phyloP scores from a whole-genome alignment of 768 basidiomycete genomes.

The Suillus ampliporus region DNA sequence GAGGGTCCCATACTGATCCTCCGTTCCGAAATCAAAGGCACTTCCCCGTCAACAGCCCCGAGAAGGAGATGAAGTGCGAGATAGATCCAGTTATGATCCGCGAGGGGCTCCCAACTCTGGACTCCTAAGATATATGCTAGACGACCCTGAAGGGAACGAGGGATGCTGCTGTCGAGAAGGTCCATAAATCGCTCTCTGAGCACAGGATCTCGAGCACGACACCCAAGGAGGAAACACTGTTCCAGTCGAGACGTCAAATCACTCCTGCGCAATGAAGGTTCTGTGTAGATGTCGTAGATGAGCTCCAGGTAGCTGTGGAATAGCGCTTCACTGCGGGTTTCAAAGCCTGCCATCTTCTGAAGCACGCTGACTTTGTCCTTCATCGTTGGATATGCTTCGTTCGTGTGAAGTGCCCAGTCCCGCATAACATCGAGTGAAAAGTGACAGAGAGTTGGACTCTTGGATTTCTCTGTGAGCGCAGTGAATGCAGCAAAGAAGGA shows the following conservation, averaged over 20 bases:
- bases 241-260: slow-evolving; percentile 94
- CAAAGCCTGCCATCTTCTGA: slow-evolving; percentile 86
- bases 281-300: slow-evolving; percentile 93
- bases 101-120: slow-evolving; percentile 93
- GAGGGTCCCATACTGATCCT: slow-evolving; percentile 40
- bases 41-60: slow-evolving; percentile 63
- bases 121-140: slow-evolving; percentile 90
- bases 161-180: slow-evolving; percentile 86
- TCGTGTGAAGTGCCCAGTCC: slow-evolving; percentile 88
- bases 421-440: slow-evolving; percentile 86
- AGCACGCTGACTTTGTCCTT: slow-evolving; percentile 94
- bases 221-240: slow-evolving; percentile 91
- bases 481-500: slow-evolving; percentile 79
- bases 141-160: slow-evolving; percentile 79
- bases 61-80: slow-evolving; percentile 89
- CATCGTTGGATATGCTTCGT: slow-evolving; percentile 87
- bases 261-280: slow-evolving; percentile 82
- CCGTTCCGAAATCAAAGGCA: slow-evolving; percentile 47
- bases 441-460: slow-evolving; percentile 75
- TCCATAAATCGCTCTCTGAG: slow-evolving; percentile 89
- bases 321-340: slow-evolving; percentile 77
- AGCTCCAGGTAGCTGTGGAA: slow-evolving; percentile 87
- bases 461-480: slow-evolving; percentile 88
- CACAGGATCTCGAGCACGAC: slow-evolving; percentile 77
- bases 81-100: slow-evolving; percentile 94